phyloP scores from a whole-genome alignment of 83 land plant genomes.

The Larix sibirica region DNA sequence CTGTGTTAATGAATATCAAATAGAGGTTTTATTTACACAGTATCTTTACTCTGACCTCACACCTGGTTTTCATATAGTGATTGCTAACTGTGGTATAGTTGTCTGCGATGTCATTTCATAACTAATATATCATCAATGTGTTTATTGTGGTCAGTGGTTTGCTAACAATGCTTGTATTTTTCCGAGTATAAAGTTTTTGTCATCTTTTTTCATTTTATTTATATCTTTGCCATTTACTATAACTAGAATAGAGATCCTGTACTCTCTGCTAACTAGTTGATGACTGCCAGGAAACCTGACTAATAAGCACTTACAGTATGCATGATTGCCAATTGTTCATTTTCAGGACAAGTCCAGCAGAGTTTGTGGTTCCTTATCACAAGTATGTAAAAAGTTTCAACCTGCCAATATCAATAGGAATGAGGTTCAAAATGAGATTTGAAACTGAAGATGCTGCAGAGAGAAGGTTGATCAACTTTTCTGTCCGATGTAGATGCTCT shows the following conservation, averaged over 20 bases:
- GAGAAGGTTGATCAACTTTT: slow-evolving; percentile 61
- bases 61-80: background rate
- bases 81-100: background rate
- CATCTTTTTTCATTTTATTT: background rate
- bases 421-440: slow-evolving; percentile 81
- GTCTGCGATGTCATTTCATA: background rate
- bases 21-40: background rate
- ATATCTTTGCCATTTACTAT: background rate
- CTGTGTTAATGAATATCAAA: background rate
- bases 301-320: background rate
- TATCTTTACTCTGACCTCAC: background rate
- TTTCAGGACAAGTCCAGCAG: slow-evolving; percentile 78
- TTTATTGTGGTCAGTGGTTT: background rate
- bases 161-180: background rate
- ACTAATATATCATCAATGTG: background rate
- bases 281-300: background rate
- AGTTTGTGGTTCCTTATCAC: slow-evolving; percentile 69
- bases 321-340: background rate
- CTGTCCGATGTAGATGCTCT: background rate
- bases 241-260: background rate
- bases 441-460: slow-evolving; percentile 81
- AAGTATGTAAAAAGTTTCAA: slow-evolving; percentile 49
- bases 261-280: background rate
- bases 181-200: background rate
- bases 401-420: slow-evolving; percentile 58